Percentiles rank a stretch among this genome's conserved stretches.
These are phyloP conservation scores for Penicillium angulare DNA, from an alignment of 495 filamentous ascomycete genomes.

Conservation along the genomic window DNA sequence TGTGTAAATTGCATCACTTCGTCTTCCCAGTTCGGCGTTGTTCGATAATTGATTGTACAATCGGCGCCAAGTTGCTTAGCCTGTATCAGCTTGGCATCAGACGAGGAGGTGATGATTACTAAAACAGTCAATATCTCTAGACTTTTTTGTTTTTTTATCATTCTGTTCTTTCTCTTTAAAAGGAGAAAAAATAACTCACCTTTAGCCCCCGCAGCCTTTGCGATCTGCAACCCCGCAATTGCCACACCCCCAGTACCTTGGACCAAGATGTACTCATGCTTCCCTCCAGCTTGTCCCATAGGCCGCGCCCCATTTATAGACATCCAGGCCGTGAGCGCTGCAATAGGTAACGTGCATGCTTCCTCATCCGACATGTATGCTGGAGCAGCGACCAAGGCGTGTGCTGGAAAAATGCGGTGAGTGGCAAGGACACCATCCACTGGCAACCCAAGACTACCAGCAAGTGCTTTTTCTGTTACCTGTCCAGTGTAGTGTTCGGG, in stretches of 20 bases:
- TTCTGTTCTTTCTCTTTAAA: too few relatives aligned
- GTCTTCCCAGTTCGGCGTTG: conserved; percentile 65
- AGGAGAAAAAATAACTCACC: conserved; percentile 33
- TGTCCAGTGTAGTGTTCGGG: conserved; percentile 67
- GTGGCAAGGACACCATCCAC: conserved; percentile 66
- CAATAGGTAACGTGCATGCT: conserved; percentile 66
- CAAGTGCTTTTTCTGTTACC: conserved; percentile 43
- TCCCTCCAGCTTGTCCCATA: conserved; percentile 55
- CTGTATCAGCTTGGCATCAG: conserved; percentile 58
- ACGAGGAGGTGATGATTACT: conserved; percentile 76
- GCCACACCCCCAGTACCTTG: conserved; percentile 81
- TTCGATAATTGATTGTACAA: conserved; percentile 66
- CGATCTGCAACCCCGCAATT: conserved; percentile 76
- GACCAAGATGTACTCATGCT: conserved; percentile 66
- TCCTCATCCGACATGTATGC: conserved; percentile 60
- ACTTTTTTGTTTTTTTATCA: too few relatives aligned
- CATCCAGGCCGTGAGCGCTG: conserved; percentile 79
- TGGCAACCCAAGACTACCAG: conserved; percentile 58
- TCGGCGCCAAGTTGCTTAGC: conserved; percentile 60
- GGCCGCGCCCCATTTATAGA: conserved; percentile 66
- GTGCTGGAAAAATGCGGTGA: conserved; percentile 65
- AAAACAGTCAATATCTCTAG: too few relatives aligned
- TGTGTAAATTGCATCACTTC: conserved; percentile 61
- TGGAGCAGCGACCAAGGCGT: conserved; percentile 64
- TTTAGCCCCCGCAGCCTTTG: conserved; percentile 72